These are phyloP conservation scores for Pythium aquatile DNA, from an alignment of 352 stramenopile genomes.

Conservation along the genomic window DNA sequence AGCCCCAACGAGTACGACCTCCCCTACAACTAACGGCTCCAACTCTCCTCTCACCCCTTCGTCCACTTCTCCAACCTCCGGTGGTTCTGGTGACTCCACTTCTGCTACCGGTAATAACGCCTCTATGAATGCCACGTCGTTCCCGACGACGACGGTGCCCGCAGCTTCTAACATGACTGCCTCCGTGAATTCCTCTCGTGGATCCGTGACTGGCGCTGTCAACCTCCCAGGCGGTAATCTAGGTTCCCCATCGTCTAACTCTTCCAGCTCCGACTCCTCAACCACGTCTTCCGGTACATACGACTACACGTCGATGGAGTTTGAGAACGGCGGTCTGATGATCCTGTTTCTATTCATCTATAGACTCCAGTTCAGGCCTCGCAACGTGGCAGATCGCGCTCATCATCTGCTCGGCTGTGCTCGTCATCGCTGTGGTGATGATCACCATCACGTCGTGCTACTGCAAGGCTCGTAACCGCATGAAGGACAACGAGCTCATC, in stretches of 20 bases:
- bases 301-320: neutral
- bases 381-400: slow-evolving; percentile 31
- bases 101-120: slow-evolving; percentile 24
- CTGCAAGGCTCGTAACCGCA: slow-evolving; percentile 27
- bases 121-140: slow-evolving; percentile 10
- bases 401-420: slow-evolving; percentile 28
- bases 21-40: slow-evolving; percentile 9
- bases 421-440: slow-evolving; percentile 25
- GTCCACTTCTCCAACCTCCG: slow-evolving; percentile 14
- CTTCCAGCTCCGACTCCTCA: neutral
- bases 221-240: slow-evolving; percentile 6
- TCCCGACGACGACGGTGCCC: neutral
- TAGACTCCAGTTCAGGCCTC: slow-evolving; percentile 9
- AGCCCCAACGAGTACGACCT: slow-evolving; percentile 21
- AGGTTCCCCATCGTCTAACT: slow-evolving; percentile 11
- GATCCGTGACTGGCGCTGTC: neutral
- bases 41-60: slow-evolving; percentile 19
- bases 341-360: neutral
- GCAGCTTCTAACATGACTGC: slow-evolving; percentile 11
- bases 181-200: slow-evolving; percentile 1
- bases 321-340: neutral
- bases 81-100: slow-evolving; percentile 11
- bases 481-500: slow-evolving; percentile 24
- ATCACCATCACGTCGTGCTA: slow-evolving; percentile 31
- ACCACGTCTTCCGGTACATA: neutral